Base-by-base conservation (phyloP, 2,329 filamentous ascomycete species). In the Pseudofabraea citricarpa region DNA sequence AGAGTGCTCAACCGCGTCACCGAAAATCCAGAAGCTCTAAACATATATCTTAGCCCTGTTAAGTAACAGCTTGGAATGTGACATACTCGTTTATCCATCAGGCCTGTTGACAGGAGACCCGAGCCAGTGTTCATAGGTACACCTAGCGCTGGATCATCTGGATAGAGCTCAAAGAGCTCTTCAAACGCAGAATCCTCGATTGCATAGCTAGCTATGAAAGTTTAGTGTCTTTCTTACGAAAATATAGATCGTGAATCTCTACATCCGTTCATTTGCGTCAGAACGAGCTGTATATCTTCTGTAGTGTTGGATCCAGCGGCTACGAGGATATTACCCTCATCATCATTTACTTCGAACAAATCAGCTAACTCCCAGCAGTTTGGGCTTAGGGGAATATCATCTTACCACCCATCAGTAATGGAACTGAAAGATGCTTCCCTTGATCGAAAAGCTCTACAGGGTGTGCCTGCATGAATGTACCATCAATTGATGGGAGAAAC, bases 281-380 rank as follows among this genome's bases (percentile, higher is more conserved):
- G 16, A 19, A 9, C 18, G 10, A 10, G 13, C 23, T 10, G 16
- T 10, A 27, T 81, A 75, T 40, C 79, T 67, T 5, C 64, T 66
- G 2, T 71, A 72, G 71, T 76, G 55, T 81, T 73, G 47, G 83
- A 71, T 12, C 71, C 73, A 5, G 47, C 56, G 12, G 70, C 69
- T 1, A 68, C 72, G 53, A 82, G 83, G 1, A 67, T 65, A 1
- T 72, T 73, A 4, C 79, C 83, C 57, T 87, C 83, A 51, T 86
- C 82, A 1, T 73, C 74, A 58, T 84, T 85, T 33, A 73, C 74
- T 6, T 9, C 54, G 43, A 13, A 31, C 2, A 10, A 6, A 31
- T 31, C 27, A 31, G 27, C 9, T 31, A 6, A 5, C 27, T 31
- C n/a, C n/a, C 13, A n/a, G 13, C 27, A 31, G 16, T 31, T 10